Evolutionary conservation across 2,329 filamentous ascomycete species (phyloP), one percentile per base, ranked within the genome.

Genomic region (Endoconidiophora laricicola): DNA sequence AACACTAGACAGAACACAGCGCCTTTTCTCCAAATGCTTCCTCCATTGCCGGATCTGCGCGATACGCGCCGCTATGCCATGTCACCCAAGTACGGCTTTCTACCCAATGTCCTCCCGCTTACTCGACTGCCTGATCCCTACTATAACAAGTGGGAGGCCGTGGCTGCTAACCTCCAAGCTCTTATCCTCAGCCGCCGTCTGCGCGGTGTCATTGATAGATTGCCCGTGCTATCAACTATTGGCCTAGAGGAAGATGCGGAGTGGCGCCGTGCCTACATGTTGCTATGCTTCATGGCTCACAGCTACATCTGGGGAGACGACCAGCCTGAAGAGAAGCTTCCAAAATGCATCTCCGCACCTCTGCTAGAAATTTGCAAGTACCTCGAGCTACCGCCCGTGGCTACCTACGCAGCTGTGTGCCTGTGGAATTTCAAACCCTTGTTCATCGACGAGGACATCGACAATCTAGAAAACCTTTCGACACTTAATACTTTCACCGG

Each of bases 371-470:
- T 93, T 44, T 90, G 85, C 57, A 70, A 75, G 42, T 78, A 79
- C 54, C 76, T 98, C 16, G 85, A 96, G 60, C 71, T 98, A 23
- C 88, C 86, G 5, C 85, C 88, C 1, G 90, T 98, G 24, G 91
- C 90, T 44, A 95, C 90, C 16, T 98, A 95, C 62, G 86, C 91
- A 5, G 86, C 83, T 6, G 72, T 95, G 3, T 90, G 86, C 56
- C 72, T 98, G 23, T 98, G 91, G 91, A 98, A 98, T 66, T 96
- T 87, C 72, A 90, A 88, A 65, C 86, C 88, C 0, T 74, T 96
- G 49, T 95, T 96, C 61, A 68, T 79, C 53, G 78, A 86, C 55
- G 88, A 95, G 63, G 74, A 76, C 36, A 78, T 91, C 52, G 86
- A 93, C 60, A 78, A 79, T 55, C 73, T 96, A 43, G 81, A 91